Evolutionary conservation across 805 yeast species (phyloP).

Genomic region (Wickerhamomyces silvicola): DNA sequence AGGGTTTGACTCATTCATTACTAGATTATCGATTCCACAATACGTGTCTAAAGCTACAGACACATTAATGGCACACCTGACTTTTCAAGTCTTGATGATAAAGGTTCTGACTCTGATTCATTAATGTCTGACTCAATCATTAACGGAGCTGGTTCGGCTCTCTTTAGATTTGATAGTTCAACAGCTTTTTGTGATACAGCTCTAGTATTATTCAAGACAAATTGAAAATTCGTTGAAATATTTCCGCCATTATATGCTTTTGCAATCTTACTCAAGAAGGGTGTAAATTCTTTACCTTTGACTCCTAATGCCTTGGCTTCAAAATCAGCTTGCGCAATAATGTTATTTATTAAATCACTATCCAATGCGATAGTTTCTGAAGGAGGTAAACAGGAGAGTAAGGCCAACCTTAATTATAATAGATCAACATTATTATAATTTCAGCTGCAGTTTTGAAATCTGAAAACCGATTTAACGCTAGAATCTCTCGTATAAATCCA

Average conservation of each 20-base stretch:
- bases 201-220: constrained; percentile 71
- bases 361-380: constrained; percentile 58
- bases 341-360: constrained; percentile 40
- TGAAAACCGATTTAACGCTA: constrained; percentile 65
- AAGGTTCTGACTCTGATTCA: neutral
- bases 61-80: constrained; percentile 51
- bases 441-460: constrained; percentile 54
- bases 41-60: constrained; percentile 72
- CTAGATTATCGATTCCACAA: constrained; percentile 35
- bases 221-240: constrained; percentile 62
- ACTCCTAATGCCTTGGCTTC: constrained; percentile 51
- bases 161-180: constrained; percentile 13
- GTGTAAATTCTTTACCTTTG: constrained; percentile 72
- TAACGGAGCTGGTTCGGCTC: neutral
- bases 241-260: constrained; percentile 63
- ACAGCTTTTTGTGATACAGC: constrained; percentile 64
- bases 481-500: constrained; percentile 79
- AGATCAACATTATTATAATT: constrained; percentile 42
- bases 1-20: constrained; percentile 64
- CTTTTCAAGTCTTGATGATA: constrained; percentile 2
- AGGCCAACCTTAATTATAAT: constrained; percentile 59
- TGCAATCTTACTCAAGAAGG: constrained; percentile 62
- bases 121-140: neutral
- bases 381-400: constrained; percentile 77
- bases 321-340: constrained; percentile 51